These are phyloP conservation scores for Populus alba DNA, from an alignment of 345 rosid species.

Conservation along the genomic window DNA sequence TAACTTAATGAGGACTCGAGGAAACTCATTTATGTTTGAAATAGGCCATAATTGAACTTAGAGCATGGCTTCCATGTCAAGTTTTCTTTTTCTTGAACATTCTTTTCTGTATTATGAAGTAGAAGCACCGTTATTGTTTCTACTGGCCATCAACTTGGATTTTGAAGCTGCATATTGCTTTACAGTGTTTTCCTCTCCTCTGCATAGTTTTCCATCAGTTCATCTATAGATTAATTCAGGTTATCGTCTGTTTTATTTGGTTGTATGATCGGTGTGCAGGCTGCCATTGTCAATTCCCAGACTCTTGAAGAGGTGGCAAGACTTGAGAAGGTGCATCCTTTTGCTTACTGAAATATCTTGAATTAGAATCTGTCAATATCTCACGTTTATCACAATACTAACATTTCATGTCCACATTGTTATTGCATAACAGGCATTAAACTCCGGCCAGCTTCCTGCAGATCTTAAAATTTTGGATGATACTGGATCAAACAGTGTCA, in stretches of 20 bases:
- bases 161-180: neutral
- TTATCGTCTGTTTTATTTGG: constrained; percentile 7
- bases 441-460: constrained; percentile 91
- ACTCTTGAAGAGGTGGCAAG: constrained; percentile 98
- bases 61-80: neutral
- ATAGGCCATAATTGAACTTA: neutral
- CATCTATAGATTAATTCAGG: neutral
- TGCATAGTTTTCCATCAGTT: neutral
- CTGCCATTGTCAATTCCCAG: constrained; percentile 98
- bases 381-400: constrained; percentile 16
- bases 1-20: neutral
- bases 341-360: neutral
- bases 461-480: constrained; percentile 59
- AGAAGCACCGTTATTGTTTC: neutral
- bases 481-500: constrained; percentile 19
- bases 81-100: neutral
- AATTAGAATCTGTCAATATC: neutral
- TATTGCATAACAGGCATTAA: constrained; percentile 61
- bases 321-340: constrained; percentile 72
- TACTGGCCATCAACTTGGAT: neutral
- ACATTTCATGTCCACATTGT: constrained; percentile 19
- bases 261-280: constrained; percentile 49
- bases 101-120: neutral
- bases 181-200: neutral
- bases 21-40: neutral